Conservation (phyloP, 371 early-diverging fungal genomes). For the Apophysomyces sp. region DNA sequence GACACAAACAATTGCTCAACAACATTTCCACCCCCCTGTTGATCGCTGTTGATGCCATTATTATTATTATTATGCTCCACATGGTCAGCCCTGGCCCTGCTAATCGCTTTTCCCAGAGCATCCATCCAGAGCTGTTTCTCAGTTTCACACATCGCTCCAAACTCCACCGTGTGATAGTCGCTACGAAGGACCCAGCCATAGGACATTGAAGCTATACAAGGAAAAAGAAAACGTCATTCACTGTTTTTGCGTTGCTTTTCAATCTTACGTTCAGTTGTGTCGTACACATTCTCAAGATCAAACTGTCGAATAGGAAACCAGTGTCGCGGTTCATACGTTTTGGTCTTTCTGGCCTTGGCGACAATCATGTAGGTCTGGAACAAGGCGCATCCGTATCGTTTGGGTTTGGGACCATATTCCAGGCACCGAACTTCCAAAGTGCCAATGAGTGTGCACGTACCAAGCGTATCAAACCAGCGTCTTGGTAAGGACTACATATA, state of each 20-base stretch:
- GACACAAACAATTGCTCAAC: slow-evolving; percentile 24
- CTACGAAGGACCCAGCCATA: slow-evolving; percentile 18
- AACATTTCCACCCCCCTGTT: neutral
- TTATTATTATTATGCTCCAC: neutral
- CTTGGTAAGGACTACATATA: slow-evolving; percentile 30
- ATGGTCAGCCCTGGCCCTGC: slow-evolving; percentile 8
- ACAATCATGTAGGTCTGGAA: slow-evolving; percentile 57
- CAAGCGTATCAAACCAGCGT: slow-evolving; percentile 40
- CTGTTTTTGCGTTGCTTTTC: too few relatives aligned
- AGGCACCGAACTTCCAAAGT: slow-evolving; percentile 38
- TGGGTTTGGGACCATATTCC: slow-evolving; percentile 23
- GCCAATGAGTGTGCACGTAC: slow-evolving; percentile 34
- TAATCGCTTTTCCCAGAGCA: slow-evolving; percentile 10
- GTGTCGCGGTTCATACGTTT: slow-evolving; percentile 49
- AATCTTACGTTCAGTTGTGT: neutral
- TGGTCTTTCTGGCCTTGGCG: slow-evolving; percentile 48
- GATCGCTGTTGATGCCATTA: neutral
- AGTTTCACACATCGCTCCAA: slow-evolving; percentile 21
- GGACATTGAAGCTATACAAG: neutral
- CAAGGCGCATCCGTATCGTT: slow-evolving; percentile 50
- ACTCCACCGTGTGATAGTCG: slow-evolving; percentile 16
- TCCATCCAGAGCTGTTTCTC: slow-evolving; percentile 27
- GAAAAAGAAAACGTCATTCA: neutral
- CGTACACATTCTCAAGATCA: slow-evolving; percentile 30
- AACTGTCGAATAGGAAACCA: slow-evolving; percentile 59